phyloP scores from a whole-genome alignment of 352 stramenopile genomes.

The Phytopythium boreale region DNA sequence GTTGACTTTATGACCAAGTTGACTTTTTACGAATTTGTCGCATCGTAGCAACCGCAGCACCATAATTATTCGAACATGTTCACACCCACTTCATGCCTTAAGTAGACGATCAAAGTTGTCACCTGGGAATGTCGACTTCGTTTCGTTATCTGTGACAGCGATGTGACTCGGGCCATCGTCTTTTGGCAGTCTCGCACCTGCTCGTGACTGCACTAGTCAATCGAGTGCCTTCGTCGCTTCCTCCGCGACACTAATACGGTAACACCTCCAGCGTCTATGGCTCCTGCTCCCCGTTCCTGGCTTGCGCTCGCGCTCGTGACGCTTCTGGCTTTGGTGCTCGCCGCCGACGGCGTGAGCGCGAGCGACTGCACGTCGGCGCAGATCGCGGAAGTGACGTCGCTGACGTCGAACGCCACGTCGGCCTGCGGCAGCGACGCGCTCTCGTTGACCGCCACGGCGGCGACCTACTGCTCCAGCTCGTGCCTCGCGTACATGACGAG shows the following conservation, averaged over 20 bases:
- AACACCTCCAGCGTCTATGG: neutral
- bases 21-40: neutral
- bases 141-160: neutral
- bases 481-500: slow-evolving; percentile 24
- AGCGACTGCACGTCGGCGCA: slow-evolving; percentile 23
- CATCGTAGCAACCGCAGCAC: neutral
- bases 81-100: no score
- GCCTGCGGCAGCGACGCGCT: slow-evolving; percentile 25
- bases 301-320: slow-evolving; percentile 3
- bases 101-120: neutral
- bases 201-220: neutral
- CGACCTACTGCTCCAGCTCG: slow-evolving; percentile 18
- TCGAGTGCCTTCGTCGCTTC: neutral
- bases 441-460: slow-evolving; percentile 9
- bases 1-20: no score
- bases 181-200: no score
- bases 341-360: slow-evolving; percentile 1
- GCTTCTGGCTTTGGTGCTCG: neutral
- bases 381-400: slow-evolving; percentile 16
- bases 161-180: neutral
- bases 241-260: neutral
- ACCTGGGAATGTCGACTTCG: no score
- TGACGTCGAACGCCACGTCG: slow-evolving; percentile 23
- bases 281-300: neutral
- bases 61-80: no score